phyloP scores from a whole-genome alignment of 139 green algal genomes.

The Chlorella ohadii region DNA sequence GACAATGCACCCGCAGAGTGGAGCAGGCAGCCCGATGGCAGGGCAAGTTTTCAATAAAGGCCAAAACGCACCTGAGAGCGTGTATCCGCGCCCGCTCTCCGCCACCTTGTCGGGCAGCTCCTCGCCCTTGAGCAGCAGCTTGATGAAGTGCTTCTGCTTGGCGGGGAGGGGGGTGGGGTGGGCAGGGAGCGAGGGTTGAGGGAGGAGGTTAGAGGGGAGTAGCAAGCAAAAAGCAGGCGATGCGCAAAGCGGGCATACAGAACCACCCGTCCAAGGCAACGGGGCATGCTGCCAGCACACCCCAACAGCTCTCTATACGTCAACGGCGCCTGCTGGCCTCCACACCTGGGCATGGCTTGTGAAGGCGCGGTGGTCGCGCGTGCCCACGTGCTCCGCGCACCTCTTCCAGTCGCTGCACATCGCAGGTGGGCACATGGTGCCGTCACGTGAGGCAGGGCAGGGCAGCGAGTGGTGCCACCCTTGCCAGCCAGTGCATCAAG shows the following conservation, averaged over 20 bases:
- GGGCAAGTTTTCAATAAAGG: no score
- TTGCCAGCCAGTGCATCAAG: no score
- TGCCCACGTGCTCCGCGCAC: conserved; percentile 63
- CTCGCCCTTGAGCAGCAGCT: conserved; percentile 76
- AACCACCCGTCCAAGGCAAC: no score
- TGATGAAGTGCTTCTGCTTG: conserved; percentile 87
- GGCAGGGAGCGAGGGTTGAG: background rate
- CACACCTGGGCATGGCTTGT: conserved; percentile 66
- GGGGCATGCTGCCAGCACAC: no score
- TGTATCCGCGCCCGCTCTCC: conserved; percentile 41
- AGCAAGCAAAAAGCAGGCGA: no score
- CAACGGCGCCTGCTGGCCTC: no score
- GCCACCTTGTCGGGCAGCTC: conserved; percentile 58
- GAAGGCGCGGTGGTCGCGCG: conserved; percentile 66
- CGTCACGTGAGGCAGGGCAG: no score
- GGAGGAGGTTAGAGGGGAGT: background rate
- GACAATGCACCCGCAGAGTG: no score
- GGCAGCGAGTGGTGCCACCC: no score
- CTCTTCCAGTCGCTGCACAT: conserved; percentile 66
- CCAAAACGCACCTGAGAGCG: conserved; percentile 44
- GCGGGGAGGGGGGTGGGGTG: background rate
- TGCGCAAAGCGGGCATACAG: no score
- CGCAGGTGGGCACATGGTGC: background rate
- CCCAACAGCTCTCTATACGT: no score
- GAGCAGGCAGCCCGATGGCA: no score